These are phyloP conservation scores for Rhodotorula toruloides DNA, from an alignment of 768 basidiomycete species.

Conservation along the genomic window DNA sequence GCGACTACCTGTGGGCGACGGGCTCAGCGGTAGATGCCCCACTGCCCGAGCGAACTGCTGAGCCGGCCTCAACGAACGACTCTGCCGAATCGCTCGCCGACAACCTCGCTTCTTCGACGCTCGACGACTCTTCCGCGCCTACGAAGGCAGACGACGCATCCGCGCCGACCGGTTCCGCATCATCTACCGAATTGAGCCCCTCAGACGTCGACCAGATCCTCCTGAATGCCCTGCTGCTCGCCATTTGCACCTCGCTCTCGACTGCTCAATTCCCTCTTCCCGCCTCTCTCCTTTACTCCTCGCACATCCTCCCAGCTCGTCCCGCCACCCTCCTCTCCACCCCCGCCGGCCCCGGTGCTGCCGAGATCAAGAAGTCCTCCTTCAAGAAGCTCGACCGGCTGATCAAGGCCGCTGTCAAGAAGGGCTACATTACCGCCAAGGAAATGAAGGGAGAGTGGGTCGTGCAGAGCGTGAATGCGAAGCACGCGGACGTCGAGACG, in stretches of 20 bases:
- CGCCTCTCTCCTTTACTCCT: constrained; percentile 29
- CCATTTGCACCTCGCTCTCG: constrained; percentile 5
- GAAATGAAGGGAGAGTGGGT: constrained; percentile 32
- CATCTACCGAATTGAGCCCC: neutral
- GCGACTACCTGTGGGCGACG: constrained; percentile 27
- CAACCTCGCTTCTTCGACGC: neutral
- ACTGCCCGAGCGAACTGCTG: neutral
- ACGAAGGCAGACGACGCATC: neutral
- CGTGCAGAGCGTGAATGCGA: constrained; percentile 15
- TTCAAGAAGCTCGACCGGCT: constrained; percentile 32
- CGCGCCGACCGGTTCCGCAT: neutral
- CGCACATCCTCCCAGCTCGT: constrained; percentile 28
- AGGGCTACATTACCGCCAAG: constrained; percentile 12
- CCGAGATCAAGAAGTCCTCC: constrained; percentile 23
- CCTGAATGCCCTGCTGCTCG: constrained; percentile 16
- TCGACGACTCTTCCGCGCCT: neutral
- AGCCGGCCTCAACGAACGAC: neutral
- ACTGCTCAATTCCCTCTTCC: constrained; percentile 24
- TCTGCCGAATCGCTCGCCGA: neutral
- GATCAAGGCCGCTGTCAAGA: constrained; percentile 13
- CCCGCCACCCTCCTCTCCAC: constrained; percentile 9
- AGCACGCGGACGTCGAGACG: constrained; percentile 14
- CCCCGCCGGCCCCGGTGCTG: neutral
- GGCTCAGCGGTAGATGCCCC: constrained; percentile 5
- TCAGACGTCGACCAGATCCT: constrained; percentile 24